Conservation (phyloP, 352 stramenopile genomes). For the Phytophthora europaea region DNA sequence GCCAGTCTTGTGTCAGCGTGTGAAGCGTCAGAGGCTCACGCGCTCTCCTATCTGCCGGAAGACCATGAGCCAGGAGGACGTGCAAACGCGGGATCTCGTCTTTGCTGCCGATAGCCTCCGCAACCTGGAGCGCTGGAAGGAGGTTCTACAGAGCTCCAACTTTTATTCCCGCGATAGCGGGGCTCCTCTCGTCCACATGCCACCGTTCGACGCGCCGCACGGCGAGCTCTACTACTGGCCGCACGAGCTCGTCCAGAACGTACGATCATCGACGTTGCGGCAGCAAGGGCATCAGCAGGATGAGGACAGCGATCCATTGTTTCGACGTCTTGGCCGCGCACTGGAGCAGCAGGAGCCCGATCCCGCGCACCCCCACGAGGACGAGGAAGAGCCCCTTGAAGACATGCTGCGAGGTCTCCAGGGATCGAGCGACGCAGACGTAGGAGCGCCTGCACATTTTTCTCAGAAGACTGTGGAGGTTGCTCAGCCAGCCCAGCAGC, state of each 20-base stretch:
- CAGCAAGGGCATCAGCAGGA: constrained; percentile 22
- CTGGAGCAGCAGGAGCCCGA: constrained; percentile 17
- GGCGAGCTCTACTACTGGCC: constrained; percentile 52
- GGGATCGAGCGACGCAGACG: constrained; percentile 4
- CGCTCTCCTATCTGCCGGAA: constrained; percentile 51
- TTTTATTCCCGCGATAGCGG: constrained; percentile 34
- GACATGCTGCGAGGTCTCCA: constrained; percentile 33
- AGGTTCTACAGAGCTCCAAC: constrained; percentile 43
- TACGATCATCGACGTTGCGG: constrained; percentile 29
- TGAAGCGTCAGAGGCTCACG: constrained; percentile 50
- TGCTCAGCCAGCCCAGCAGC: constrained; percentile 17
- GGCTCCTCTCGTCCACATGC: constrained; percentile 17
- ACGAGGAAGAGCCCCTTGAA: constrained; percentile 34
- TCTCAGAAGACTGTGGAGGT: constrained; percentile 28
- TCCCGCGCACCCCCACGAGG: not conserved
- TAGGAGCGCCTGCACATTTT: constrained; percentile 8
- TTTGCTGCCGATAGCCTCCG: constrained; percentile 52
- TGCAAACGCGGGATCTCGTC: constrained; percentile 45
- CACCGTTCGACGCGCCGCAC: constrained; percentile 22
- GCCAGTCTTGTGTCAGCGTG: constrained; percentile 45
- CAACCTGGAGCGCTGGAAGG: constrained; percentile 44
- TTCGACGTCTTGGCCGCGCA: constrained; percentile 27
- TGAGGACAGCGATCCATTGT: constrained; percentile 14
- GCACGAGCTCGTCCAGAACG: constrained; percentile 42
- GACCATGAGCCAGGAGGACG: constrained; percentile 53